Percentiles rank a stretch among this genome's conserved stretches.
Evolutionary conservation across 345 rosid genomes (phyloP).

Genomic region (Tarenaya hassleriana): DNA sequence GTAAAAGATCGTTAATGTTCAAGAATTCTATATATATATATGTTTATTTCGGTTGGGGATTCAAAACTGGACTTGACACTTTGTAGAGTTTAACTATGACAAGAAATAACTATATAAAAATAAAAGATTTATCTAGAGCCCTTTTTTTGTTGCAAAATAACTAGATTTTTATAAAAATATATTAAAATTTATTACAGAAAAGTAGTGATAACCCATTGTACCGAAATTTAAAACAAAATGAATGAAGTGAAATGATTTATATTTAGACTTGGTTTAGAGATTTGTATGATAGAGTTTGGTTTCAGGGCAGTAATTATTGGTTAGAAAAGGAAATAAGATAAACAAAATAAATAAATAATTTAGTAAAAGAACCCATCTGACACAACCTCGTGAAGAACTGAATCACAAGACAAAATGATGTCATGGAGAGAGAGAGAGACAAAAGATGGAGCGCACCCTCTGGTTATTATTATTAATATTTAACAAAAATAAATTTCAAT

Average conservation of each 20-base stretch:
- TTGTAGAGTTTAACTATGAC: too few species aligned
- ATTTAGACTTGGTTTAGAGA: slow-evolving; percentile 18
- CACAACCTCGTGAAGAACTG: slow-evolving; percentile 84
- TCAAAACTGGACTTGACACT: too few species aligned
- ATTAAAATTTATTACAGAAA: too few species aligned
- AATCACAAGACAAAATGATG: slow-evolving; percentile 73
- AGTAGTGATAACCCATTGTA: slow-evolving; percentile 1
- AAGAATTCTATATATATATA: too few species aligned
- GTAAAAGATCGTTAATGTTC: too few species aligned
- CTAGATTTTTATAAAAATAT: too few species aligned
- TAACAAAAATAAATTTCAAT: not conserved
- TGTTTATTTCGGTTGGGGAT: too few species aligned
- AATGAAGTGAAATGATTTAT: not conserved
- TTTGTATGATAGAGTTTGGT: slow-evolving; percentile 24
- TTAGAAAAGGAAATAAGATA: slow-evolving; percentile 24
- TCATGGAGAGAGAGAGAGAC: slow-evolving; percentile 55
- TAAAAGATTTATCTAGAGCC: too few species aligned
- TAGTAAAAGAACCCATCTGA: slow-evolving; percentile 44
- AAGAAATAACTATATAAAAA: too few species aligned
- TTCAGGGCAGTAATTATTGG: slow-evolving; percentile 29
- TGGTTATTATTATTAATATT: slow-evolving; percentile 12
- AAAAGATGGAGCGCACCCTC: slow-evolving; percentile 34
- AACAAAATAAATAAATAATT: not conserved
- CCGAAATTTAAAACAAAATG: slow-evolving; percentile 1
- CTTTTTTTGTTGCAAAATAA: too few species aligned